phyloP scores from a whole-genome alignment of 2,329 filamentous ascomycete species.

The Xylariomycetidae sp. region DNA sequence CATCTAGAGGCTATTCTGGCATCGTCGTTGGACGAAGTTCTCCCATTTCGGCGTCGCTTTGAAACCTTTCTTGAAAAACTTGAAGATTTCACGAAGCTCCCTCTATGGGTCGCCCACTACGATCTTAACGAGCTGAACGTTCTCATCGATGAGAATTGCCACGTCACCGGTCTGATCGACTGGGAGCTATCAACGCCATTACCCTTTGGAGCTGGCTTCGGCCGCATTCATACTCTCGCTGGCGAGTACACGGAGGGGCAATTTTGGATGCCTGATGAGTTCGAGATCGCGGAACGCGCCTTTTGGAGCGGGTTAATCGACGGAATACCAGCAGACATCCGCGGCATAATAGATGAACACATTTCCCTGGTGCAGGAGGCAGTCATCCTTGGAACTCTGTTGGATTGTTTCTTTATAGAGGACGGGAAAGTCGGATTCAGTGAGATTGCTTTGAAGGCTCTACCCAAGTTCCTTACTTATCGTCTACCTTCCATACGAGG shows the following conservation, averaged over 20 bases:
- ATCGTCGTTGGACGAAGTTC: constrained; percentile 14
- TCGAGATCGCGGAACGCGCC: constrained; percentile 19
- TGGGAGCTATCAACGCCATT: constrained; percentile 18
- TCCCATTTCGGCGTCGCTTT: too few relatives aligned
- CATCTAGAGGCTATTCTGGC: constrained; percentile 18
- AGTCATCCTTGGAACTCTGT: constrained; percentile 24
- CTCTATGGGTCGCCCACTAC: constrained; percentile 14
- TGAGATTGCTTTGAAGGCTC: constrained; percentile 16
- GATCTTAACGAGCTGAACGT: constrained; percentile 26
- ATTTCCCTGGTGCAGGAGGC: constrained; percentile 26
- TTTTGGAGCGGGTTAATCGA: constrained; percentile 22
- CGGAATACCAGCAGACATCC: constrained; percentile 19
- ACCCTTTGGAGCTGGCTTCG: constrained; percentile 14
- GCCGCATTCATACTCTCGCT: too few relatives aligned
- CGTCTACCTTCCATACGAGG: constrained; percentile 15
- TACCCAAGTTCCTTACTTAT: constrained; percentile 25
- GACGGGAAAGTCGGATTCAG: constrained; percentile 18
- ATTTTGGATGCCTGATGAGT: constrained; percentile 22
- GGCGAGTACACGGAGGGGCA: constrained; percentile 19
- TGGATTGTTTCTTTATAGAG: constrained; percentile 21
- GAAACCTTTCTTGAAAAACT: constrained; percentile 3
- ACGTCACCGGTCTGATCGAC: constrained; percentile 21
- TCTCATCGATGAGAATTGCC: constrained; percentile 17
- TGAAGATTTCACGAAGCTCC: constrained; percentile 2
- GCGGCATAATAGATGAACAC: constrained; percentile 25